Base-by-base conservation (phyloP, 768 basidiomycete species). In the Serendipita sp. region DNA sequence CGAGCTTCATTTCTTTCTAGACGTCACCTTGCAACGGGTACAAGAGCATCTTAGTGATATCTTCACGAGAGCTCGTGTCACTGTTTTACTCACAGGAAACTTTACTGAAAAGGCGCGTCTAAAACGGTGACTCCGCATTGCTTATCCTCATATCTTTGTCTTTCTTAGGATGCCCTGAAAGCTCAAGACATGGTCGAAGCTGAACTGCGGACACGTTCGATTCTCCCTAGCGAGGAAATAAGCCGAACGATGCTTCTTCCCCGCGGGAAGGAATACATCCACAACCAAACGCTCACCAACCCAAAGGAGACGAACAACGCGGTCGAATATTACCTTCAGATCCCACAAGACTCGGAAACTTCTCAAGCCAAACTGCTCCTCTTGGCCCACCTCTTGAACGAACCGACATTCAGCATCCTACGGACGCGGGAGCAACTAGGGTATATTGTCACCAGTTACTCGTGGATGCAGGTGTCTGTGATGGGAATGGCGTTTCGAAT, bases 381-480 rank as follows among this genome's bases (percentile, higher is more conserved):
- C 14, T 82, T 97, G 24, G 79, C 79, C 0, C 90, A 94, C 67
- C 87, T 98, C 63, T 77, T 94, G 41, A 76, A 80, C n/a, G 96
- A 99, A 68, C 95, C 94, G 1, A 81, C 88, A 9, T 99, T 98
- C 74, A 85, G 95, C 70, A 76, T 84, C 24, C 80, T 99, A 31
- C 85, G 96, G 30, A 97, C 94, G 2, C 85, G 90, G 70, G 91
- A 98, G 70, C 96, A 99, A 72, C 79, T 99, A 1, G 96, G 96
- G 3, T 99, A 99, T 71, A 79, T 96, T 44, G 94, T 96, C 38
- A 80, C 77, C 7, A 65, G 65, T 20, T 64, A 62, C 28, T 60
- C 34, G 13, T 68, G 65, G 56, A 28, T 62, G 3, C 61, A 61
- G 13, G 3, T 61, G 3, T 41, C 58, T n/a, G 60, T 84, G 81